Conservation (phyloP, 768 basidiomycete species). For the Macrolepiota dolichaula region DNA sequence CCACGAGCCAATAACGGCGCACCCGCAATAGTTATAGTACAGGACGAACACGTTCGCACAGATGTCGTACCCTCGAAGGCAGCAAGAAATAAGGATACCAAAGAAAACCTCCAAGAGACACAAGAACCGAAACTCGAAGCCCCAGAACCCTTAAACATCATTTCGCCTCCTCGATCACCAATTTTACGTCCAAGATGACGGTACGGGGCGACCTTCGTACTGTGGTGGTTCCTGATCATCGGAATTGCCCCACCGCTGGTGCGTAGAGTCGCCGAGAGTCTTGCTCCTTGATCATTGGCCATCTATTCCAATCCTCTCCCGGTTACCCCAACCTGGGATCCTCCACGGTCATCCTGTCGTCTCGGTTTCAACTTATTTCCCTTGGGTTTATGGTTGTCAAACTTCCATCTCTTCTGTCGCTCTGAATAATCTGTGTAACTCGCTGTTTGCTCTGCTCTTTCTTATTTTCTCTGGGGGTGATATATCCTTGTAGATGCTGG, state of each 20-base stretch:
- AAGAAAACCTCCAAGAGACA: not conserved
- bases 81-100: not conserved
- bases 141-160: slow-evolving; percentile 5
- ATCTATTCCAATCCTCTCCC: too few relatives aligned
- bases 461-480: not conserved
- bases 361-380: not conserved
- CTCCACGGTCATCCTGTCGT: not conserved
- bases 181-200: slow-evolving; percentile 19
- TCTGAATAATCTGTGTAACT: not conserved
- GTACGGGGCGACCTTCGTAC: slow-evolving; percentile 27
- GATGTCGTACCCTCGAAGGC: not conserved
- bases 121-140: slow-evolving; percentile 11
- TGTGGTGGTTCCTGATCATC: slow-evolving; percentile 18
- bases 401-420: not conserved
- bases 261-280: slow-evolving; percentile 23
- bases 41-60: not conserved
- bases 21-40: not conserved
- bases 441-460: not conserved
- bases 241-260: slow-evolving; percentile 17
- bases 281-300: not conserved
- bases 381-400: not conserved
- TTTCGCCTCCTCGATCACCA: not conserved
- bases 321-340: too few relatives aligned
- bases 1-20: not conserved
- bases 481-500: slow-evolving; percentile 1